These are phyloP conservation scores for Platanthera guangdongensis DNA, from an alignment of 106 monocot genomes.

Conservation along the genomic window DNA sequence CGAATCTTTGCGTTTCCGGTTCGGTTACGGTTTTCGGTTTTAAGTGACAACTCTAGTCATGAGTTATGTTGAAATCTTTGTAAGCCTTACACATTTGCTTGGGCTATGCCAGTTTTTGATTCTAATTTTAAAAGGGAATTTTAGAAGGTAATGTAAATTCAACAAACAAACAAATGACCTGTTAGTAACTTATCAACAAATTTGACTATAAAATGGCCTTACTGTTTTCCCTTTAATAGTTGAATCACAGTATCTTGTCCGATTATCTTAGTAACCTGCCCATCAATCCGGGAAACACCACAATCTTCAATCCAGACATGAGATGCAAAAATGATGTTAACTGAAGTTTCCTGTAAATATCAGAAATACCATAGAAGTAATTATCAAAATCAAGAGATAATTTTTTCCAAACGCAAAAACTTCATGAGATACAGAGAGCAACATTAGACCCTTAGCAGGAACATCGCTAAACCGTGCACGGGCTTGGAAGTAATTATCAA, in stretches of 20 bases:
- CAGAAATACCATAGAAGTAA: neutral
- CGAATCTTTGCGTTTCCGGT: too few relatives aligned
- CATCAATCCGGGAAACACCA: slow-evolving; percentile 71
- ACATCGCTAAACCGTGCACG: too few relatives aligned
- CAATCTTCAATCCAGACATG: slow-evolving; percentile 87
- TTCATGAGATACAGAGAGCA: neutral
- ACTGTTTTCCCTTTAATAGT: slow-evolving; percentile 66
- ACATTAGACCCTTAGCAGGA: too few relatives aligned
- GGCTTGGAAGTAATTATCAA: too few relatives aligned
- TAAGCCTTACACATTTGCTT: too few relatives aligned
- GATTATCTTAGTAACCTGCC: slow-evolving; percentile 55
- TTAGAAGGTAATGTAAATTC: neutral
- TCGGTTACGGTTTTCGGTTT: too few relatives aligned
- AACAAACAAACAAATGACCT: neutral
- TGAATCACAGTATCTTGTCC: slow-evolving; percentile 57
- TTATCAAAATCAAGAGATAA: neutral
- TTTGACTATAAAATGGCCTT: neutral
- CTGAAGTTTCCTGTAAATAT: slow-evolving; percentile 3
- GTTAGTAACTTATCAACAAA: neutral
- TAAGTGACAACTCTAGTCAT: too few relatives aligned
- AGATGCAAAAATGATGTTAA: slow-evolving; percentile 66
- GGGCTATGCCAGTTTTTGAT: too few relatives aligned
- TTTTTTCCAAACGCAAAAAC: neutral
- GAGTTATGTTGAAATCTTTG: too few relatives aligned
- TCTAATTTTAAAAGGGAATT: too few relatives aligned